These are phyloP conservation scores for Begonia fuchsioides DNA, from an alignment of 306 rosid species.

Conservation along the genomic window DNA sequence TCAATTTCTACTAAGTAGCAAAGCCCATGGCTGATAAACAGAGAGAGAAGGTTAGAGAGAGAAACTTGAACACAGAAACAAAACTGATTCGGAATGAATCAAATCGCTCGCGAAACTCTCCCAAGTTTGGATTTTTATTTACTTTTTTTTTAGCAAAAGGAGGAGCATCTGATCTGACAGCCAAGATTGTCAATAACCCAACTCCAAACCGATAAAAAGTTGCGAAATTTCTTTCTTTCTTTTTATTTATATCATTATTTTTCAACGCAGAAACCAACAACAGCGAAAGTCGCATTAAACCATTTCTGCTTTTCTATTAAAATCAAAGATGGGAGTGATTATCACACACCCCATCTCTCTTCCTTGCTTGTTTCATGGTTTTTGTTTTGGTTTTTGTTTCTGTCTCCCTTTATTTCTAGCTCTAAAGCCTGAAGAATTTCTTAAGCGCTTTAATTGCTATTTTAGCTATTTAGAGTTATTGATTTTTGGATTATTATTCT, in stretches of 20 bases:
- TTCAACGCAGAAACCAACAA: neutral
- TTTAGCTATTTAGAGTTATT: neutral
- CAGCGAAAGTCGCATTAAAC: neutral
- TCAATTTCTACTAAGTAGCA: neutral
- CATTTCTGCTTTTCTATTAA: neutral
- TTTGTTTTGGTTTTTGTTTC: neutral
- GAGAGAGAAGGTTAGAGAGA: neutral
- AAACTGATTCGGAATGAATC: neutral
- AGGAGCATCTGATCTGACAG: neutral
- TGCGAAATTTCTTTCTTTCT: neutral
- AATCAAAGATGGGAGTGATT: neutral
- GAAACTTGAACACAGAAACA: neutral
- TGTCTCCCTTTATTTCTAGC: neutral
- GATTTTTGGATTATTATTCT: neutral
- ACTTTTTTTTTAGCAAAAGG: neutral
- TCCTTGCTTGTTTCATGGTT: neutral
- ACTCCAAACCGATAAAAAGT: constrained; percentile 1
- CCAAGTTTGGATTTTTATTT: neutral
- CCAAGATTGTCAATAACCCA: neutral
- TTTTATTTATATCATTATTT: neutral
- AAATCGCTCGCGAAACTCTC: neutral
- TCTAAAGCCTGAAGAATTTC: neutral
- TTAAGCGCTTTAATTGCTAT: neutral
- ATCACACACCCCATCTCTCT: neutral
- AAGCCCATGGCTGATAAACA: constrained; percentile 3